Evolutionary conservation across 2,329 filamentous ascomycete species (phyloP), one percentile per base, ranked within the genome.

Genomic region (Pyrenophora tritici-repentis): DNA sequence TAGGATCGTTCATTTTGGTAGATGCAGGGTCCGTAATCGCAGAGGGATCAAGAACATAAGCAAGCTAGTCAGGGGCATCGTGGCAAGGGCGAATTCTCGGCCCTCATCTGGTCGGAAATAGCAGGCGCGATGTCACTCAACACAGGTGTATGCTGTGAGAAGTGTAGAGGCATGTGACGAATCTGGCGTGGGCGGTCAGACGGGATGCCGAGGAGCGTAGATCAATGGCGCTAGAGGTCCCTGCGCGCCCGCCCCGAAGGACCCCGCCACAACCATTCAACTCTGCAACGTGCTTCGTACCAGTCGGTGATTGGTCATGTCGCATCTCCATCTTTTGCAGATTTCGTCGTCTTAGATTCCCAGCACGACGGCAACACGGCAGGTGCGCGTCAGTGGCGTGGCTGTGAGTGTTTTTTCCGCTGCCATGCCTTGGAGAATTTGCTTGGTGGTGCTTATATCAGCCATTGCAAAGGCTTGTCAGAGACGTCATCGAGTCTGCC

Each of bases 371-470:
- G 51, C 47, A 18, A 24, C 33, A 38, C 37, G 51, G 43, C 39
- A n/a, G 22, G 26, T 17, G 18, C 31, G 29, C 42, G 41, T 52
- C 49, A 45, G 44, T 41, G 50, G 50, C 53, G 38, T n/a, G 18
- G n/a, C 20, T 13, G 14, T 38, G 26, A 14, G 18, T 24, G 18
- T 33, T 41, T n/a, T 29, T 36, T 38, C 26, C 13, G 43, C 31
- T 33, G 56, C 47, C 53, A 52, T 48, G 50, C 44, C 31, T 43
- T 41, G 14, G 36, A n/a, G n/a, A n/a, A 31, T 10, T 24, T 52
- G 55, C 57, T 60, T 60, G 42, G 42, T 26, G 8, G 24, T 50
- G 62, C 60, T 63, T 65, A 58, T 61, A 34, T 26, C 24, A 50
- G 58, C 56, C 53, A 35, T 31, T 16, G 22, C 20, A 16, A 7